A percentile compares a stretch with the other conserved stretches of the same genome.
phyloP scores from a whole-genome alignment of 306 rosid species.

The Medicago ruthenica region DNA sequence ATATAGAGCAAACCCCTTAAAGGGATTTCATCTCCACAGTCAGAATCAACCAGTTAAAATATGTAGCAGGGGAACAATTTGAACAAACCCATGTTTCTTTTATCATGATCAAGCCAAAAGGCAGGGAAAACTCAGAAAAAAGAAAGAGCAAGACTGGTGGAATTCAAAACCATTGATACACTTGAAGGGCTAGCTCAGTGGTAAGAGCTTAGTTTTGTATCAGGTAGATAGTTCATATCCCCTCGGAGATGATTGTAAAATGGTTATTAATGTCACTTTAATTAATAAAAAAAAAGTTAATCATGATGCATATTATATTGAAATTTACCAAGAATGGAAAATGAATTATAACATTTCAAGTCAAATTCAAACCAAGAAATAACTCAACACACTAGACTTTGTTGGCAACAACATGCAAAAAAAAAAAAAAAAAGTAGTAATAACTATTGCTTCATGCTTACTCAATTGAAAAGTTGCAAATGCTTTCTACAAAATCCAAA shows the following conservation, averaged over 20 bases:
- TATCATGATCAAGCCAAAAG: slow-evolving; percentile 23
- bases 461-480: slow-evolving; percentile 10
- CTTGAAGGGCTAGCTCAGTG: no score
- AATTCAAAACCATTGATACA: neutral
- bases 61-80: slow-evolving; percentile 23
- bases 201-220: no score
- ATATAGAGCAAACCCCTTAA: neutral
- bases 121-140: slow-evolving; percentile 7
- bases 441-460: slow-evolving; percentile 37
- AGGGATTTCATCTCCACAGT: neutral
- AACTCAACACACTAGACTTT: neutral
- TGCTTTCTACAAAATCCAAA: neutral
- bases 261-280: no score
- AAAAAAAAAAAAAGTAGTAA: neutral
- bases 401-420: neutral
- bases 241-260: no score
- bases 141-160: neutral
- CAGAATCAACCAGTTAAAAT: slow-evolving; percentile 3
- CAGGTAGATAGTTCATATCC: no score
- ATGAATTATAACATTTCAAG: slow-evolving; percentile 22
- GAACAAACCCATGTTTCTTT: slow-evolving; percentile 17
- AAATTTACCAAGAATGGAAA: slow-evolving; percentile 28
- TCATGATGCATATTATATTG: neutral
- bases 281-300: neutral
- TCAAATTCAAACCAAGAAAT: slow-evolving; percentile 22